Evolutionary conservation across 1,139 yeast species (phyloP).

Genomic region (Saccharomyces hybrid): DNA sequence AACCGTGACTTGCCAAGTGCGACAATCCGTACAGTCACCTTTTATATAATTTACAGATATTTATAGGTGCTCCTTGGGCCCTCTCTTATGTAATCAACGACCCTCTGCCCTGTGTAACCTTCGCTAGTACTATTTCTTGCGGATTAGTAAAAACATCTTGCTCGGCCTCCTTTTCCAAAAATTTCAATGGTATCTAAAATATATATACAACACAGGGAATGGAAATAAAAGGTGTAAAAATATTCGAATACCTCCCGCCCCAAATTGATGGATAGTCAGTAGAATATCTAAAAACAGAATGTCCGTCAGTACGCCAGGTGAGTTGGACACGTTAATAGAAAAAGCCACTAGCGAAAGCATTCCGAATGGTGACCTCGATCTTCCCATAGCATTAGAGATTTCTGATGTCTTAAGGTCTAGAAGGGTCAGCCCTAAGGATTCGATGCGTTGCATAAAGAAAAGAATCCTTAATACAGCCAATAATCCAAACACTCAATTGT

Average conservation of each 20-base stretch:
- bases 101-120: not conserved
- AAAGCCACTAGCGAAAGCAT: slow-evolving; percentile 84
- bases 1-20: not conserved
- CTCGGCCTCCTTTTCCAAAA: slow-evolving; percentile 1
- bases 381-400: slow-evolving; percentile 66
- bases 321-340: slow-evolving; percentile 57
- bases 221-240: not conserved
- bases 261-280: not conserved
- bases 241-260: too few species aligned
- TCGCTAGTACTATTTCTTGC: not conserved
- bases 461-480: slow-evolving; percentile 53
- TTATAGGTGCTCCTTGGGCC: not conserved
- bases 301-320: slow-evolving; percentile 28
- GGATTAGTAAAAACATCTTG: not conserved
- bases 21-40: too few species aligned
- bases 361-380: slow-evolving; percentile 85
- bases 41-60: not conserved
- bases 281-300: slow-evolving; percentile 4
- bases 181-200: not conserved
- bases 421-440: slow-evolving; percentile 69
- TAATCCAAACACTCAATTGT: slow-evolving; percentile 70
- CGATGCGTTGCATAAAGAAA: slow-evolving; percentile 76
- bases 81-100: not conserved
- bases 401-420: slow-evolving; percentile 85
- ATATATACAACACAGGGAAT: not conserved